These are phyloP conservation scores for Microbotryum violaceum DNA, from an alignment of 1,284 basidiomycete species.

Conservation along the genomic window DNA sequence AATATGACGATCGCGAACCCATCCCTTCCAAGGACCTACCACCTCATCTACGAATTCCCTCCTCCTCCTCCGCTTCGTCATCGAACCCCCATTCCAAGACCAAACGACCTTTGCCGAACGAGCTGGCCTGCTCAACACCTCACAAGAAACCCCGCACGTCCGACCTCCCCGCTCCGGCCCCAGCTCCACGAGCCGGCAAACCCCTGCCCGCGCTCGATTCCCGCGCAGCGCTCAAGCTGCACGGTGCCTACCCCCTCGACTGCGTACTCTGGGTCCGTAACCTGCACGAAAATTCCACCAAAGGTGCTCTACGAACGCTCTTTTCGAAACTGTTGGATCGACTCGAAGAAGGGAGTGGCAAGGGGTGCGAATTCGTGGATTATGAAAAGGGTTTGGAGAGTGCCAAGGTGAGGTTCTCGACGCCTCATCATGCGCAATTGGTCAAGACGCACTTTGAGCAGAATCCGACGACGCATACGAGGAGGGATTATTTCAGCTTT, in stretches of 20 bases:
- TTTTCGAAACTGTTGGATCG: slow-evolving; percentile 21
- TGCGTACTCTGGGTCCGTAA: slow-evolving; percentile 29
- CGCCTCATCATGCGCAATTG: slow-evolving; percentile 9
- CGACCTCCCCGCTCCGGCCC: slow-evolving; percentile 4
- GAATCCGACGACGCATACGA: slow-evolving; percentile 2
- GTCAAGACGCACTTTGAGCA: slow-evolving; percentile 7
- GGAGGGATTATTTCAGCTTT: background rate
- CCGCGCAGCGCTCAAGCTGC: slow-evolving; percentile 9
- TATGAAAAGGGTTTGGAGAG: slow-evolving; percentile 27
- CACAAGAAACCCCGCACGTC: background rate
- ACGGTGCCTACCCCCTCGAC: slow-evolving; percentile 25
- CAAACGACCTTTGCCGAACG: slow-evolving; percentile 2
- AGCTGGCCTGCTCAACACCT: too few relatives aligned
- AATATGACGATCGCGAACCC: too few relatives aligned
- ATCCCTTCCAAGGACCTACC: slow-evolving; percentile 9
- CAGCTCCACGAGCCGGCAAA: slow-evolving; percentile 4
- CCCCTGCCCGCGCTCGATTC: slow-evolving; percentile 5
- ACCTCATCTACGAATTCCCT: slow-evolving; percentile 1
- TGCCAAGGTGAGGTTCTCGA: slow-evolving; percentile 24
- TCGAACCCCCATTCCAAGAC: background rate
- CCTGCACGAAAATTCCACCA: slow-evolving; percentile 23
- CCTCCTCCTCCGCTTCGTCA: too few relatives aligned
- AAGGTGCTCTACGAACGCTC: slow-evolving; percentile 15
- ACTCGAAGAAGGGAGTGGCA: slow-evolving; percentile 29
- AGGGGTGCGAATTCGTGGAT: slow-evolving; percentile 29